A percentile compares a stretch with the other conserved stretches of the same genome.
phyloP scores from a whole-genome alignment of 306 rosid genomes.

The Cicer chorassanicum region DNA sequence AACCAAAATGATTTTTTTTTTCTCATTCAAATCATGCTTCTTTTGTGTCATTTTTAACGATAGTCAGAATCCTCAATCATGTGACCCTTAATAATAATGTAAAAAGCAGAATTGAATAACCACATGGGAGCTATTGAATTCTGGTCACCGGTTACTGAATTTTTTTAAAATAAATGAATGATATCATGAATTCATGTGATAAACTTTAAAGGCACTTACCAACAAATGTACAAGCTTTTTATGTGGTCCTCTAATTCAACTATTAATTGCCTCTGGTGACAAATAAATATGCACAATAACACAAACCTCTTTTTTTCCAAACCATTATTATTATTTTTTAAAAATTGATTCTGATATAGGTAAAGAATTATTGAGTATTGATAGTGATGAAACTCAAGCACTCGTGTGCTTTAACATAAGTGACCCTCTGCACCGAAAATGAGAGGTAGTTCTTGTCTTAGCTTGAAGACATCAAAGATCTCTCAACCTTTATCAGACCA shows the following conservation, averaged over 20 bases:
- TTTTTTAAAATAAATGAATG: constrained; percentile 27
- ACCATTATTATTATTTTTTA: neutral
- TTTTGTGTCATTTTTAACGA: neutral
- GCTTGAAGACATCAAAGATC: constrained; percentile 25
- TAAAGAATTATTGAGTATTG: constrained; percentile 37
- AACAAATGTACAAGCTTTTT: constrained; percentile 36
- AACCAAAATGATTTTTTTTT: too few species aligned
- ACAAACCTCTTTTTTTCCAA: neutral
- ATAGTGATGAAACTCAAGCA: constrained; percentile 62
- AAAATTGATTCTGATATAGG: neutral
- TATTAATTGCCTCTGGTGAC: constrained; percentile 16
- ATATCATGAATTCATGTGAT: constrained; percentile 34
- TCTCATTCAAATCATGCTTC: neutral
- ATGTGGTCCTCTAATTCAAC: constrained; percentile 44
- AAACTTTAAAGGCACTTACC: constrained; percentile 38
- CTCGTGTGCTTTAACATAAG: constrained; percentile 56
- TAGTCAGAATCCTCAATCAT: constrained; percentile 34
- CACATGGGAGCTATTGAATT: constrained; percentile 49
- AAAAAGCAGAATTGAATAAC: constrained; percentile 41
- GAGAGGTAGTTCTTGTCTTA: constrained; percentile 47
- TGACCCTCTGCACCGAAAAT: constrained; percentile 46
- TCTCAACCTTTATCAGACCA: constrained; percentile 11
- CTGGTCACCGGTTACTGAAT: constrained; percentile 36
- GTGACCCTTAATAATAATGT: constrained; percentile 15
- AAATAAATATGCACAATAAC: neutral